Evolutionary conservation across 2,329 filamentous ascomycete species (phyloP), one percentile per base, ranked within the genome.

Genomic region (Trichoderma hamatum): DNA sequence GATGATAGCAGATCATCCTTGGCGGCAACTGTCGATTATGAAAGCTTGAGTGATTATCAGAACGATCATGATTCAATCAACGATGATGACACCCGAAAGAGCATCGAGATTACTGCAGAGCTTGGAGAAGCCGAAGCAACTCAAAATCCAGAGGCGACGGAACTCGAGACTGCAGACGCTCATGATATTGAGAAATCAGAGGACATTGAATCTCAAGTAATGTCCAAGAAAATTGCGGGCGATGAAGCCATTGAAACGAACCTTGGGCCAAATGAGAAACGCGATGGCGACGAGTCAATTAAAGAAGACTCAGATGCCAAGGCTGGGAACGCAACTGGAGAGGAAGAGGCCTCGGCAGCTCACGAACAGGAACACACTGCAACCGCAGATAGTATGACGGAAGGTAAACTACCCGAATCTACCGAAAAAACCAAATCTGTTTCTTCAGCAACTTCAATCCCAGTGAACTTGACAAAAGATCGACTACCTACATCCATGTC

Each of bases 401-500:
- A 64, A 49, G 46, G 34, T 1, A 49, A 61, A 39, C 19, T 62
- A 13, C 69, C 70, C 1, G 75, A 72, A 46, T 59, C 70, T 72
- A 76, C 79, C 62, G 72, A 80, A 69, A 77, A 78, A 46, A 73
- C 79, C 11, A 82, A 81, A 68, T 86, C 84, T 3, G 74, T 75
- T 2, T 78, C 75, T 21, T 85, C 83, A 0, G 76, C 73, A 1
- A 79, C 79, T 2, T 85, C 85, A 2, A 79, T 81, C 16, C 78
- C 81, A 9, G 79, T 78, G 19, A 86, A 80, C 58, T 78, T 91
- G 69, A 89, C 85, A 5, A 85, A 84, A 71, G 88, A 89, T 3
- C 84, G 84, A 13, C 84, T 97, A 11, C 92, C 92, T 0, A 82
- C 84, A n/a, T 88, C 88, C 14, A 80, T 94, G 39, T 96, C 94